Base-by-base conservation (phyloP, 805 yeast species). In the Monosporozyma aquatica region DNA sequence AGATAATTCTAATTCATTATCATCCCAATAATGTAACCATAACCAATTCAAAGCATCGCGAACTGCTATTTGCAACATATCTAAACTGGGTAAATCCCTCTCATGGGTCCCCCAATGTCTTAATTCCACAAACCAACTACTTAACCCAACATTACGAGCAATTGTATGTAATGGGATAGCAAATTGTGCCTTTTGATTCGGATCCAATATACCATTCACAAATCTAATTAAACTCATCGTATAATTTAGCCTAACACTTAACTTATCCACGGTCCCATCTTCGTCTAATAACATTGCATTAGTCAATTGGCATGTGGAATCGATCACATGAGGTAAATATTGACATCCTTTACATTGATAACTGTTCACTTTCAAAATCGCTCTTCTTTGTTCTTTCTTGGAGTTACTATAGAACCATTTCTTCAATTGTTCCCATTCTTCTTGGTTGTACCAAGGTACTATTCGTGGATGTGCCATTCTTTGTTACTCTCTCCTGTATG, bases 21-120 rank as follows among this genome's bases (percentile, higher is more conserved):
- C 65, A 14, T 59, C 47, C 98, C 98, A 90, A 62, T 80, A 90
- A 52, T 81, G 69, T 3, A 66, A 71, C 59, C 71, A 71, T 2
- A 90, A 64, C 97, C 97, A 92, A 5, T 62, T 65, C 38, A 90
- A 59, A 0, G 95, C 95, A 38, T 73, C 66, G 4, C 61, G 55
- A 2, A 77, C 63, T 11, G 80, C 74, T n/a, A 67, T 55, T 29
- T 94, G 67, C n/a, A 89, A 66, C 62, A 83, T 69, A 32, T 73
- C 77, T 33, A 86, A 52, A 25, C 82, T 70, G 1, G 97, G 96
- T 21, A 92, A 61, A 20, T 61, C 63, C 14, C 69, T 66, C 53
- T 90, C 97, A 60, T 92, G 98, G 0, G 98, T 90, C 4, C 94
- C 89, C 53, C 76, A 74, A 60, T 92, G 97, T 43, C 98, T 70